A percentile compares a stretch with the other conserved stretches of the same genome.
These are phyloP conservation scores for Phytophthora pinifolia DNA, from an alignment of 352 stramenopile species.

Conservation along the genomic window DNA sequence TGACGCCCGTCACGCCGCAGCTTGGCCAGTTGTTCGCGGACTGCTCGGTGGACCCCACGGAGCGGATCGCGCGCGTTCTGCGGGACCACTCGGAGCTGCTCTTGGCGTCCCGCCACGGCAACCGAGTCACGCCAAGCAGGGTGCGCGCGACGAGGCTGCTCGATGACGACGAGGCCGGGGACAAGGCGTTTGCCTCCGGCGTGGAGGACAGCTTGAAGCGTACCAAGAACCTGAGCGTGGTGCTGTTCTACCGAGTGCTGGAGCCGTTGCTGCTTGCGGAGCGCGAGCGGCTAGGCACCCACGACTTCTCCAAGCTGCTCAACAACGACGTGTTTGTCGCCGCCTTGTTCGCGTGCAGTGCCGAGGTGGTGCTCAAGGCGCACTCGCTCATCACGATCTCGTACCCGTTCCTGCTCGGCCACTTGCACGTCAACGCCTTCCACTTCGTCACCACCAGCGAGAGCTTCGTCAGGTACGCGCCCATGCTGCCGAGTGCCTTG, in stretches of 20 bases:
- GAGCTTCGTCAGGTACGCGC: conserved; percentile 85
- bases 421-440: conserved; percentile 77
- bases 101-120: conserved; percentile 34
- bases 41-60: conserved; percentile 53
- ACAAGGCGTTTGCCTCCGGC: conserved; percentile 31
- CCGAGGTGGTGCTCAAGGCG: conserved; percentile 84
- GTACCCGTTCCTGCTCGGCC: conserved; percentile 79
- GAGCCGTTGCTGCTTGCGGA: conserved; percentile 76
- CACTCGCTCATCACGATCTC: conserved; percentile 86
- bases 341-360: conserved; percentile 79
- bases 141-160: conserved; percentile 17
- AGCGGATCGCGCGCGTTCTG: conserved; percentile 54
- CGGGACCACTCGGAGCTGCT: conserved; percentile 53
- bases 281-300: conserved; percentile 58
- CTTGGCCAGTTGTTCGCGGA: conserved; percentile 64
- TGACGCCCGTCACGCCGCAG: conserved; percentile 40
- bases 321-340: conserved; percentile 82
- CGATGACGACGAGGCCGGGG: conserved; percentile 22
- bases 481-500: conserved; percentile 65
- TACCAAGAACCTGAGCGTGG: conserved; percentile 60
- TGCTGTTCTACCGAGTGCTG: conserved; percentile 83
- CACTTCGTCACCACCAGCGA: conserved; percentile 88
- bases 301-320: conserved; percentile 78
- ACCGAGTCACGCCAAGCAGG: conserved; percentile 13
- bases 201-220: conserved; percentile 81